phyloP scores from a whole-genome alignment of 208 protist species.

The Phytomonas serpens region DNA sequence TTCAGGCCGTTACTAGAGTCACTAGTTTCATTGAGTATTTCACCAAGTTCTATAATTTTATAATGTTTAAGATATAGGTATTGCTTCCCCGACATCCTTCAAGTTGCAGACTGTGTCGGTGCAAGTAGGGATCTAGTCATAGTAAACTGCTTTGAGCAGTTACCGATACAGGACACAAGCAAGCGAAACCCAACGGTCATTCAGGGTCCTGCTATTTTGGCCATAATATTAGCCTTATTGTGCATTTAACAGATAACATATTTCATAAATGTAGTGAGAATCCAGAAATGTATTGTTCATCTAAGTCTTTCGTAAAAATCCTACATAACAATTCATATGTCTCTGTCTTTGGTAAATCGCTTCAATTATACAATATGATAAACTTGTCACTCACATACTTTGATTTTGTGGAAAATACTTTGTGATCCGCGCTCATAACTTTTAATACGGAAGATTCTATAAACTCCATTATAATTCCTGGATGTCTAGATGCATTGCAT shows the following conservation, averaged over 20 bases:
- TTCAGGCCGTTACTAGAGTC: not conserved
- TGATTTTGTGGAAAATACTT: not conserved
- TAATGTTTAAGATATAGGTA: not conserved
- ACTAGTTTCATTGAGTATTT: not conserved
- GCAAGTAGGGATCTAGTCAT: not conserved
- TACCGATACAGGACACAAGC: not conserved
- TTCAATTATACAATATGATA: not conserved
- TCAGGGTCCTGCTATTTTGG: not conserved
- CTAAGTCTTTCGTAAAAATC: not conserved
- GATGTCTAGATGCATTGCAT: not conserved
- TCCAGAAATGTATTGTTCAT: not conserved
- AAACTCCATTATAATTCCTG: not conserved
- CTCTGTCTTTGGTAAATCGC: not conserved
- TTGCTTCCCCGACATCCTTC: not conserved
- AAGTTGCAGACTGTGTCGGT: not conserved
- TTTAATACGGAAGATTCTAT: not conserved
- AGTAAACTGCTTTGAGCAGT: not conserved
- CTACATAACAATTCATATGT: not conserved
- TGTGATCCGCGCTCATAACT: not conserved
- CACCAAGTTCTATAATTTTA: not conserved
- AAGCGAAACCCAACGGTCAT: not conserved
- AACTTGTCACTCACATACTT: not conserved
- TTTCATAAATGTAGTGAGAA: not conserved
- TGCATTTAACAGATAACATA: not conserved
- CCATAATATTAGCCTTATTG: not conserved